Percentiles rank a stretch among this genome's conserved stretches.
phyloP scores from a whole-genome alignment of 345 rosid species.

The Hibiscus mutabilis region DNA sequence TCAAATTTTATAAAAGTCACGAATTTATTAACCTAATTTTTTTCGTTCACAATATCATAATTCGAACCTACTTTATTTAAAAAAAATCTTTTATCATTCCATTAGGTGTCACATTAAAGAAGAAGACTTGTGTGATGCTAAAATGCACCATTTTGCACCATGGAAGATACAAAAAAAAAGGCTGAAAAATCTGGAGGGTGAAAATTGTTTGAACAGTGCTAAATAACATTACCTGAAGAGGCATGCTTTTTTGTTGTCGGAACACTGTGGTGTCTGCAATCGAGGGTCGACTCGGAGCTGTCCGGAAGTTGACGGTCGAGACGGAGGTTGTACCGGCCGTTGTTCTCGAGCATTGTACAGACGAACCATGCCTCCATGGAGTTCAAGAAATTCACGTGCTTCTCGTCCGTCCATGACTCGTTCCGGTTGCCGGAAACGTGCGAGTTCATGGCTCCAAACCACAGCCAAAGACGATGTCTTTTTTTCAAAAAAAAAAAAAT shows the following conservation, averaged over 20 bases:
- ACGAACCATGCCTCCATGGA: constrained; percentile 37
- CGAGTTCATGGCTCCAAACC: constrained; percentile 7
- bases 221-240: constrained; percentile 1
- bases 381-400: constrained; percentile 28
- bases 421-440: background rate
- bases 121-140: too few relatives aligned
- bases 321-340: constrained; percentile 19
- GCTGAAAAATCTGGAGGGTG: too few relatives aligned
- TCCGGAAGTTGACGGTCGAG: constrained; percentile 36
- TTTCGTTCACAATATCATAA: too few relatives aligned
- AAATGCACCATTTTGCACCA: background rate
- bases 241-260: constrained; percentile 13
- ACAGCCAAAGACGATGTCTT: background rate
- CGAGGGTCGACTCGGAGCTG: constrained; percentile 32
- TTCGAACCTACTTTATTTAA: too few relatives aligned
- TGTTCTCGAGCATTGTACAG: constrained; percentile 26
- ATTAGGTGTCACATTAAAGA: too few relatives aligned
- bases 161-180: background rate
- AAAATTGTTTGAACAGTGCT: background rate
- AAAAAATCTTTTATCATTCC: too few relatives aligned
- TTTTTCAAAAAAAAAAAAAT: background rate
- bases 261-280: constrained; percentile 14
- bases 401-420: constrained; percentile 35
- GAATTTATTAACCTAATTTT: too few relatives aligned
- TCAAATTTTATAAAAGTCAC: too few relatives aligned